These are phyloP conservation scores for Daucus carota DNA, from an alignment of 129 eudicot species.

Conservation along the genomic window DNA sequence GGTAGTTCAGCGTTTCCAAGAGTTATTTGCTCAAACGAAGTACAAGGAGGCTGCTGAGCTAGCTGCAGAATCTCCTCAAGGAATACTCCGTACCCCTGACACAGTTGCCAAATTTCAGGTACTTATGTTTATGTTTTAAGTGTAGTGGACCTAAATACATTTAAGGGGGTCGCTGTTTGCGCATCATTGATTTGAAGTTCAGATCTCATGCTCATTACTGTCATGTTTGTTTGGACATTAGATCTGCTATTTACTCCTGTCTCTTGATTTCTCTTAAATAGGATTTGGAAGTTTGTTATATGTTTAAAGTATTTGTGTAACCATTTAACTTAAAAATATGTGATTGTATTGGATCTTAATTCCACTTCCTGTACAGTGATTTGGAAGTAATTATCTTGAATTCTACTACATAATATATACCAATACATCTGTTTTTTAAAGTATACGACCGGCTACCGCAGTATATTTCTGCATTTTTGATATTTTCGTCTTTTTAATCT, in stretches of 20 bases:
- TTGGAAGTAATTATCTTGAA: not conserved
- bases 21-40: constrained; percentile 96
- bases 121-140: not conserved
- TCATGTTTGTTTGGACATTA: not conserved
- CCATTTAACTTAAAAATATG: not conserved
- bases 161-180: not conserved
- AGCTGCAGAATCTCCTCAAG: constrained; percentile 99
- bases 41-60: constrained; percentile 99
- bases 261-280: not conserved
- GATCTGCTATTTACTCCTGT: not conserved
- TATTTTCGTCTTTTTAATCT: no score
- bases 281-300: not conserved
- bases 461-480: not conserved
- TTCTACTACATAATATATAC: not conserved
- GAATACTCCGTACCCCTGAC: constrained; percentile 96
- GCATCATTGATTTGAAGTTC: not conserved
- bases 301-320: not conserved
- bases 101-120: constrained; percentile 99
- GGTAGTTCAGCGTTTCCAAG: constrained; percentile 99
- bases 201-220: not conserved
- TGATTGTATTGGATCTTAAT: no score
- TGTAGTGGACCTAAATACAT: not conserved
- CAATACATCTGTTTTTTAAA: not conserved
- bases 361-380: not conserved
- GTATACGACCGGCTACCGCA: no score